A percentile compares a stretch with the other conserved stretches of the same genome.
These are phyloP conservation scores for Nigrospora osmanthi DNA, from an alignment of 2,329 filamentous ascomycete species.

Conservation along the genomic window DNA sequence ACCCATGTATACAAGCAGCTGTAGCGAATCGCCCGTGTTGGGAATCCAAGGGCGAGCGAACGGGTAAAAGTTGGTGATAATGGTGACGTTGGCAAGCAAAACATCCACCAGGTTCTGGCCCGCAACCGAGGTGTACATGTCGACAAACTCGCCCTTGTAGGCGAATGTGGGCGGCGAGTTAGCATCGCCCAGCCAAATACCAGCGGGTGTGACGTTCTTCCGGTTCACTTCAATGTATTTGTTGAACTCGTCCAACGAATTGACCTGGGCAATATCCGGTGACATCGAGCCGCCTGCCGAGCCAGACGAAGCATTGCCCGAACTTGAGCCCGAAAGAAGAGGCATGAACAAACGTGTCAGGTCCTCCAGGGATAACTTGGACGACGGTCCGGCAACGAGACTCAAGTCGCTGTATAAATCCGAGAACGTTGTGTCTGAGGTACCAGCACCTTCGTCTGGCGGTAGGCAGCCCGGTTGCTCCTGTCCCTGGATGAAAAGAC, in stretches of 20 bases:
- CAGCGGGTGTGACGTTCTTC: slow-evolving; percentile 66
- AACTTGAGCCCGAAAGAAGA: slow-evolving; percentile 13
- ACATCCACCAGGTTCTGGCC: slow-evolving; percentile 59
- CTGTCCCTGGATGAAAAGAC: slow-evolving; percentile 57
- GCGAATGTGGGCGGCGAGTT: slow-evolving; percentile 56
- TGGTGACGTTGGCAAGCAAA: slow-evolving; percentile 59
- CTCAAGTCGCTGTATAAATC: slow-evolving; percentile 24
- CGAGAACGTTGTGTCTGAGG: slow-evolving; percentile 27
- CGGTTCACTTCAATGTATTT: slow-evolving; percentile 55
- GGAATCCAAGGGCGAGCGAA: slow-evolving; percentile 71
- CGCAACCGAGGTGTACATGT: slow-evolving; percentile 48
- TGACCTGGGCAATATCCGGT: slow-evolving; percentile 41
- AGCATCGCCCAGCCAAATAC: slow-evolving; percentile 65
- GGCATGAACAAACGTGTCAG: slow-evolving; percentile 18
- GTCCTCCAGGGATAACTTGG: slow-evolving; percentile 24
- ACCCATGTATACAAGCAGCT: slow-evolving; percentile 75
- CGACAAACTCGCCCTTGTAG: slow-evolving; percentile 57
- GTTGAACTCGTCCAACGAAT: slow-evolving; percentile 62
- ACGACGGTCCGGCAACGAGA: slow-evolving; percentile 35
- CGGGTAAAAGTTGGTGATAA: slow-evolving; percentile 62
- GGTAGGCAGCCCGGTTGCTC: slow-evolving; percentile 18
- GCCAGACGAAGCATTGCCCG: slow-evolving; percentile 11
- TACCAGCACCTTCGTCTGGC: slow-evolving; percentile 18
- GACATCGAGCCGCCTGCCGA: slow-evolving; percentile 2
- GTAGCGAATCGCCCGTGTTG: slow-evolving; percentile 62